phyloP scores from a whole-genome alignment of 805 yeast genomes.

The Kuraishia hungarica region DNA sequence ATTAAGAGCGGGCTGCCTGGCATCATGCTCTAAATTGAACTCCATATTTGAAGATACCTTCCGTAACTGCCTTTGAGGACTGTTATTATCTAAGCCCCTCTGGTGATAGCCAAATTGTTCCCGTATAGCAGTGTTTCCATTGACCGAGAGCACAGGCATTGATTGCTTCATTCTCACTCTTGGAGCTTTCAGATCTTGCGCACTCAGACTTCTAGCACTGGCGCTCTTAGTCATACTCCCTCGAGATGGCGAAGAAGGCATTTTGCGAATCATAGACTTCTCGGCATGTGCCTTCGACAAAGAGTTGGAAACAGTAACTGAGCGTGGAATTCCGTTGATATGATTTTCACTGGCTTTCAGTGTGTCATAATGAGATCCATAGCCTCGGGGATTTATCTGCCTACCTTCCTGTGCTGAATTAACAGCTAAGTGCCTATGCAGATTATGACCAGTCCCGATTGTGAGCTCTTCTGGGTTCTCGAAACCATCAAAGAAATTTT shows the following conservation, averaged over 20 bases:
- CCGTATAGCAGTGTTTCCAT: background rate
- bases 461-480: background rate
- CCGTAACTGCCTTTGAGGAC: conserved; percentile 1
- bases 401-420: background rate
- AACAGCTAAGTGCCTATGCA: background rate
- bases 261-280: background rate
- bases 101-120: background rate
- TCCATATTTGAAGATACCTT: conserved; percentile 1
- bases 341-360: background rate
- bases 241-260: background rate
- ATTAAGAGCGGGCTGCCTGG: background rate
- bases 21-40: background rate
- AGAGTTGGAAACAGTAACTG: background rate
- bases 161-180: background rate
- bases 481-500: background rate
- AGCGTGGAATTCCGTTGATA: background rate
- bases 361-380: background rate
- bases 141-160: background rate
- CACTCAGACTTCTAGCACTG: background rate
- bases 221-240: background rate
- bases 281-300: background rate
- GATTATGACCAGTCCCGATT: background rate
- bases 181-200: background rate
- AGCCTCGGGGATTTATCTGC: too few relatives aligned
- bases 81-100: background rate